Conservation (phyloP, 2,329 filamentous ascomycete genomes). For the Pyrenophora teres region DNA sequence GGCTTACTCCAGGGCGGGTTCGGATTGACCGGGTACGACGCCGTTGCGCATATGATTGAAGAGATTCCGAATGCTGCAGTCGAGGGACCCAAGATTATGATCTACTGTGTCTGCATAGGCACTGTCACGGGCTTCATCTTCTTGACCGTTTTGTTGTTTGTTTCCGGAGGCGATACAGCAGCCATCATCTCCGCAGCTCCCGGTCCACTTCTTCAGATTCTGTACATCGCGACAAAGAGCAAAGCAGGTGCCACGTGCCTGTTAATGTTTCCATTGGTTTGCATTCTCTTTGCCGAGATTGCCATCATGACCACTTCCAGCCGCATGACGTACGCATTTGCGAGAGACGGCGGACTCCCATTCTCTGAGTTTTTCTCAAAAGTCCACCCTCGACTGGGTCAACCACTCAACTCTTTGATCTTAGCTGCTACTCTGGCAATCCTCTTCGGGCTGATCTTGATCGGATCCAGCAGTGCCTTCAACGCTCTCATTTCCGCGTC, state of each 20-base stretch:
- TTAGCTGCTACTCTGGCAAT: constrained; percentile 66
- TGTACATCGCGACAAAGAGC: constrained; percentile 65
- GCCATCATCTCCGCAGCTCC: constrained; percentile 60
- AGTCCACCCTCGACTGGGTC: constrained; percentile 64
- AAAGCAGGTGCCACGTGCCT: constrained; percentile 66
- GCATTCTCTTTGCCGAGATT: constrained; percentile 66
- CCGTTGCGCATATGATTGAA: constrained; percentile 61
- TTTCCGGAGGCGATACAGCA: constrained; percentile 60
- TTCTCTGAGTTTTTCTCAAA: constrained; percentile 63
- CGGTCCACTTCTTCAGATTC: constrained; percentile 65
- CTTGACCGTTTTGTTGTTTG: constrained; percentile 66
- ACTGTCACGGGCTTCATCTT: constrained; percentile 67
- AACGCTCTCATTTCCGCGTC: constrained; percentile 73
- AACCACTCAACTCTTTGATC: constrained; percentile 69
- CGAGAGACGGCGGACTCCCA: constrained; percentile 69
- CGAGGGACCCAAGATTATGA: constrained; percentile 69
- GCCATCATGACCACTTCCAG: constrained; percentile 69
- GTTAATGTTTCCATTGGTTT: constrained; percentile 69
- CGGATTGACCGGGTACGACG: constrained; percentile 60
- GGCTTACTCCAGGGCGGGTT: constrained; percentile 60
- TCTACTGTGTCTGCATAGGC: constrained; percentile 66
- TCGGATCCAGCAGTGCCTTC: constrained; percentile 70
- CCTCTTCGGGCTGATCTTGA: constrained; percentile 71
- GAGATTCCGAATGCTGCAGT: constrained; percentile 64
- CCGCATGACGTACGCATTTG: constrained; percentile 71